phyloP scores from a whole-genome alignment of 2,329 filamentous ascomycete genomes.

The Monilinia fructigena region DNA sequence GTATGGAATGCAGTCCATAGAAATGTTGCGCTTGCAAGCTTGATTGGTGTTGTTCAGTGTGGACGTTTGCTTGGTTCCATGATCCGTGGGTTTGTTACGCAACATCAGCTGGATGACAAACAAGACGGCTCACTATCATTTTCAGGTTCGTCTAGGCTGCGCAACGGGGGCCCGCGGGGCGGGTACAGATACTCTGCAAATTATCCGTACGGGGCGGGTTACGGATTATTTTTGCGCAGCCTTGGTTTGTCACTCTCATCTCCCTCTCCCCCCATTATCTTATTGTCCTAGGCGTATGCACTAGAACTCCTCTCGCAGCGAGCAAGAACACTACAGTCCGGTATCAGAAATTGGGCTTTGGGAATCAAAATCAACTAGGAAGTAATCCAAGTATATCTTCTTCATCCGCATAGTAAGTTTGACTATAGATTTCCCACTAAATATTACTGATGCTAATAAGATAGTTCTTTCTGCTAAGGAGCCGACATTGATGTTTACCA shows the following conservation, averaged over 20 bases:
- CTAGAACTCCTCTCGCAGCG: conserved; percentile 47
- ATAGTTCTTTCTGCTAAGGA: conserved; percentile 13
- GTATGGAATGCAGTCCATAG: conserved; percentile 59
- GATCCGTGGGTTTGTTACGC: conserved; percentile 41
- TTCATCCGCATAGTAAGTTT: background rate
- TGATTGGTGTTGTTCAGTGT: conserved; percentile 47
- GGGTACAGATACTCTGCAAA: too few species aligned
- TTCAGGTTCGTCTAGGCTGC: conserved; percentile 37
- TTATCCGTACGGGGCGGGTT: too few species aligned
- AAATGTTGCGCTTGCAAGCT: conserved; percentile 63
- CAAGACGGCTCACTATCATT: conserved; percentile 54
- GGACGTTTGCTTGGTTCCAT: conserved; percentile 42
- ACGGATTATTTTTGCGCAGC: too few species aligned
- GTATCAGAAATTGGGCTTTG: conserved; percentile 42
- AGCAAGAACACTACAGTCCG: conserved; percentile 48
- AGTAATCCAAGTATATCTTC: background rate
- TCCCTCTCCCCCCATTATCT: background rate
- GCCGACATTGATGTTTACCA: conserved; percentile 31
- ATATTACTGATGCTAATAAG: background rate
- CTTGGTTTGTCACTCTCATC: conserved; percentile 36
- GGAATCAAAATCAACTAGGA: conserved; percentile 37
- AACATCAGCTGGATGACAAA: conserved; percentile 54
- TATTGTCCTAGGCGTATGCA: background rate
- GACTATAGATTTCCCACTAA: background rate
- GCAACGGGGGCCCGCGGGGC: too few species aligned